Evolutionary conservation across 2,329 filamentous ascomycete genomes (phyloP).

Genomic region (Westerdykella aurantiaca): DNA sequence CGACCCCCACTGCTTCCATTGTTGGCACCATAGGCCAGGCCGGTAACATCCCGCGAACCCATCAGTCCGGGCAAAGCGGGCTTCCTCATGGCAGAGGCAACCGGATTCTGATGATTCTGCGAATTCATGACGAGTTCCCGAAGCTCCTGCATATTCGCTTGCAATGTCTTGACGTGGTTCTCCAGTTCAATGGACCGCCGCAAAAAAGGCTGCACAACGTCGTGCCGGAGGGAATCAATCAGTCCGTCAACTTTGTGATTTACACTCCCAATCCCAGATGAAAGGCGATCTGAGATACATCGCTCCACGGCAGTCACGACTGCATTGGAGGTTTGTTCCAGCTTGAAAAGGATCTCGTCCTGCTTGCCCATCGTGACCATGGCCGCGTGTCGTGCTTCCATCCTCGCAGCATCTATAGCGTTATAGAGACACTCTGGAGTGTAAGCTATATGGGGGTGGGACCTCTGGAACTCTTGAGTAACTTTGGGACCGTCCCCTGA

Average conservation of each 20-base stretch:
- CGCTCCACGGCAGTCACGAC: constrained; percentile 14
- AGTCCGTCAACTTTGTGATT: constrained; percentile 22
- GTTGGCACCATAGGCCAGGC: no score
- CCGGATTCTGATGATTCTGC: constrained; percentile 1
- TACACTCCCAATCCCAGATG: constrained; percentile 16
- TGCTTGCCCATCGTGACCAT: constrained; percentile 3
- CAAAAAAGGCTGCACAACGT: constrained; percentile 18
- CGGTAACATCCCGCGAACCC: no score
- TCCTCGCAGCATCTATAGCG: constrained; percentile 13
- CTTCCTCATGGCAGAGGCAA: no score
- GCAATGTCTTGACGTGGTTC: constrained; percentile 21
- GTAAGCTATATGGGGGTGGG: constrained; percentile 33
- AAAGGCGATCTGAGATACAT: constrained; percentile 14
- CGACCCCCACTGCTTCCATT: no score
- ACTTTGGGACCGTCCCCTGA: constrained; percentile 4
- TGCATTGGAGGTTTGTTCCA: constrained; percentile 22
- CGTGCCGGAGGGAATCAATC: constrained; percentile 20
- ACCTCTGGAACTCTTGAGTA: constrained; percentile 32
- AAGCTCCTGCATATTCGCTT: constrained; percentile 19
- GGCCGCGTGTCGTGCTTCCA: constrained; percentile 18
- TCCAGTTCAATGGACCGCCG: constrained; percentile 19
- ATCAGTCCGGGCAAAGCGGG: no score
- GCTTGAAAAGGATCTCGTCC: constrained; percentile 2
- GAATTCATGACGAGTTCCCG: constrained; percentile 14
- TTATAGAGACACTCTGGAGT: constrained; percentile 18